Evolutionary conservation across 129 eudicot genomes (phyloP).

Genomic region (Tagetes patula): DNA sequence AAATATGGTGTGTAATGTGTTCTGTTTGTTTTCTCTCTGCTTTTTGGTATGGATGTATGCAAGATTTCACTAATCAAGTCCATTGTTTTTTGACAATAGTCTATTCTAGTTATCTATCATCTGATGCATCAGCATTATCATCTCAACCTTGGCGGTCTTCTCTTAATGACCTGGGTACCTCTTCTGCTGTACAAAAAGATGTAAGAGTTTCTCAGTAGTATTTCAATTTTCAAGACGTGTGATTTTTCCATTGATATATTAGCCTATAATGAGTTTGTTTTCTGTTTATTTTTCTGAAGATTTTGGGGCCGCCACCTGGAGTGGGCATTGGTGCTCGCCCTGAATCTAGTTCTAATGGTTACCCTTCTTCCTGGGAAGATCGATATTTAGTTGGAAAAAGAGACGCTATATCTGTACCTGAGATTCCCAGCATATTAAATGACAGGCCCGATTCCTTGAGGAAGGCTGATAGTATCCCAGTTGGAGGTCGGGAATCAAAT

Average conservation of each 20-base stretch:
- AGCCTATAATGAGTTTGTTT: slow-evolving; percentile 3
- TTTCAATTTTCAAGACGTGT: neutral
- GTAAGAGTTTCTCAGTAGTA: slow-evolving; percentile 37
- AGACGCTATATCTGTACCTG: slow-evolving; percentile 39
- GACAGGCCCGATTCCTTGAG: slow-evolving; percentile 52
- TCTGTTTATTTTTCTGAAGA: slow-evolving; percentile 30
- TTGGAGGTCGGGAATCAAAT: slow-evolving; percentile 50
- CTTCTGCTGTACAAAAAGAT: slow-evolving; percentile 51
- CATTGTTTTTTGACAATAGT: slow-evolving; percentile 30
- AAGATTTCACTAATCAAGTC: neutral
- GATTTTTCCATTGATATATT: slow-evolving; percentile 8
- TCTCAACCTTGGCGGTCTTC: slow-evolving; percentile 41
- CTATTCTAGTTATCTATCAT: slow-evolving; percentile 45
- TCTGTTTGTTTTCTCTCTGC: neutral
- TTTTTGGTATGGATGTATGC: neutral
- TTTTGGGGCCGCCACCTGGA: slow-evolving; percentile 39
- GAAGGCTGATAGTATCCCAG: slow-evolving; percentile 46
- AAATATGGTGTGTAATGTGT: slow-evolving; percentile 2
- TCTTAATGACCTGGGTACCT: slow-evolving; percentile 33
- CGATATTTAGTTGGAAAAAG: slow-evolving; percentile 38
- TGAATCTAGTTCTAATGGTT: slow-evolving; percentile 50
- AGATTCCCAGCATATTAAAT: slow-evolving; percentile 38
- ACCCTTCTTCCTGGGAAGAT: slow-evolving; percentile 43
- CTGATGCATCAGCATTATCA: slow-evolving; percentile 44
- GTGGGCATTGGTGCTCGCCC: slow-evolving; percentile 42